Evolutionary conservation across 805 yeast species (phyloP).

Genomic region (Cyberlindnera maritima): DNA sequence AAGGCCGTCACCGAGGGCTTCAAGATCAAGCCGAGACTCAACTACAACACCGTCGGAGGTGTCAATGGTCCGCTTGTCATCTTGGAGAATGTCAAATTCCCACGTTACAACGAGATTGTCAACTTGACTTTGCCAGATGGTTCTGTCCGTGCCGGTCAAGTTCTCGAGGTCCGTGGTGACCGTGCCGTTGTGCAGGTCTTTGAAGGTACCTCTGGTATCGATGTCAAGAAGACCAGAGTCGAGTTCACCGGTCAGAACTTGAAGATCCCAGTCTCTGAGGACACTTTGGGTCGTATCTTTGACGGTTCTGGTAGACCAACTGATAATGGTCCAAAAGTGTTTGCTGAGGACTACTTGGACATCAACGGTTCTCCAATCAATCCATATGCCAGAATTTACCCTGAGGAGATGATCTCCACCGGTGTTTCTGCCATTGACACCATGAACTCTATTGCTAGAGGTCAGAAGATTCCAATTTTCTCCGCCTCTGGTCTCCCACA

Average conservation of each 20-base stretch:
- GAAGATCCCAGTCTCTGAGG: slow-evolving; percentile 94
- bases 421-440: slow-evolving; percentile 99
- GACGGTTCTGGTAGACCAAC: slow-evolving; percentile 99
- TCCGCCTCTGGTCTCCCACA: slow-evolving; percentile 99
- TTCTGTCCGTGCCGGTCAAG: slow-evolving; percentile 92
- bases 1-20: slow-evolving; percentile 91
- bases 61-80: slow-evolving; percentile 98
- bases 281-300: slow-evolving; percentile 94
- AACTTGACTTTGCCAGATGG: slow-evolving; percentile 97
- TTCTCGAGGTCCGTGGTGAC: slow-evolving; percentile 93
- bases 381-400: slow-evolving; percentile 97
- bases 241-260: slow-evolving; percentile 96
- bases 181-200: slow-evolving; percentile 98
- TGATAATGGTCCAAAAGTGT: slow-evolving; percentile 96
- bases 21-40: slow-evolving; percentile 84
- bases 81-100: slow-evolving; percentile 80
- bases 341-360: slow-evolving; percentile 97
- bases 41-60: slow-evolving; percentile 96
- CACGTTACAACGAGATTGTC: slow-evolving; percentile 94
- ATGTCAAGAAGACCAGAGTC: slow-evolving; percentile 94
- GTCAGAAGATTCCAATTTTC: slow-evolving; percentile 98
- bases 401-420: slow-evolving; percentile 99
- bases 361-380: slow-evolving; percentile 99
- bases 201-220: slow-evolving; percentile 98
- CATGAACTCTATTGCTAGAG: slow-evolving; percentile 99